A percentile compares a stretch with the other conserved stretches of the same genome.
These are phyloP conservation scores for Blepharisma undulans DNA, from an alignment of 169 alveolate species.

Conservation along the genomic window DNA sequence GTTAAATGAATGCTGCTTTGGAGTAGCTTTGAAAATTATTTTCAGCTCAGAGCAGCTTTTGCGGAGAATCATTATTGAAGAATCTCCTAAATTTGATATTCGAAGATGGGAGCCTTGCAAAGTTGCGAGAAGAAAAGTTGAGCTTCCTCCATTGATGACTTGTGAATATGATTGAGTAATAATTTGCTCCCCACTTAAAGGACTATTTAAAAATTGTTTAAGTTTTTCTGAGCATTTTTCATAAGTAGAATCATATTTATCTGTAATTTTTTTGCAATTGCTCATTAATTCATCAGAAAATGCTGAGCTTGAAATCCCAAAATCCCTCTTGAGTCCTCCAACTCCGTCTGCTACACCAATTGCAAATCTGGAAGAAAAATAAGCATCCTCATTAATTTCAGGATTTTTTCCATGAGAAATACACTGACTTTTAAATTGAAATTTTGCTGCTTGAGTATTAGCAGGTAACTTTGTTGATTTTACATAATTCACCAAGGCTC, in stretches of 20 bases:
- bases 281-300: conserved; percentile 6
- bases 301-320: not conserved
- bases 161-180: not conserved
- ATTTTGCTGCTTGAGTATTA: not conserved
- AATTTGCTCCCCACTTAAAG: not conserved
- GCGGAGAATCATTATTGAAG: not conserved
- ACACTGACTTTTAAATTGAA: not conserved
- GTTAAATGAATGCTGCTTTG: not conserved
- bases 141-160: not conserved
- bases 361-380: not conserved
- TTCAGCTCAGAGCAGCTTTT: not conserved
- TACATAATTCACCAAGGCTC: not conserved
- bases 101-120: not conserved
- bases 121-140: not conserved
- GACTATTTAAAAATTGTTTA: no score
- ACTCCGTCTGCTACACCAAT: conserved; percentile 37
- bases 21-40: not conserved
- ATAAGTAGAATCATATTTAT: no score
- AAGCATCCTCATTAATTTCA: conserved; percentile 38
- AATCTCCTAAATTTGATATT: not conserved
- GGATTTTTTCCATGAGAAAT: not conserved
- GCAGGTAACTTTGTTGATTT: not conserved
- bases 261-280: not conserved
- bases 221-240: no score
- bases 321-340: not conserved